These are phyloP conservation scores for Tuber microsphaerosporum DNA, from an alignment of 495 filamentous ascomycete species.

Conservation along the genomic window DNA sequence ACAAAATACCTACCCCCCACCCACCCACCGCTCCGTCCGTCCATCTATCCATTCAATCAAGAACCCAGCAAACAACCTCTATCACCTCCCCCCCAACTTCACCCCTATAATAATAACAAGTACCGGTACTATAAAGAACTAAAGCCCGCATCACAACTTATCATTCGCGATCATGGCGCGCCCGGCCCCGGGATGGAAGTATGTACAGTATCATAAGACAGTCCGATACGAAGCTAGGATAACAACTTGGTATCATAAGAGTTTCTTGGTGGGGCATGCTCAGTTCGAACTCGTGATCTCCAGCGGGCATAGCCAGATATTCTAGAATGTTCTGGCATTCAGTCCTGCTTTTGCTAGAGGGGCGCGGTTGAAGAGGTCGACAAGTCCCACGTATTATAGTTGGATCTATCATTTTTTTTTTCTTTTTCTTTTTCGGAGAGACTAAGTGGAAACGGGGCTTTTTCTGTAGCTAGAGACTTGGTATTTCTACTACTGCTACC, in stretches of 20 bases:
- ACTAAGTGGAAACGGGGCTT: neutral
- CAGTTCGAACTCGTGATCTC: no score
- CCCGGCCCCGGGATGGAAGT: no score
- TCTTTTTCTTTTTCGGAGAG: neutral
- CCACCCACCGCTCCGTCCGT: no score
- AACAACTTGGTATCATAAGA: neutral
- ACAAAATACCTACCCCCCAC: neutral
- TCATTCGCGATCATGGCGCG: neutral
- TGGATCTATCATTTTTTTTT: neutral
- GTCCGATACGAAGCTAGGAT: neutral
- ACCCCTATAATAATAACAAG: neutral
- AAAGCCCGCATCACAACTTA: neutral
- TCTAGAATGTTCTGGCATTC: neutral
- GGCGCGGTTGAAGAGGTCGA: neutral
- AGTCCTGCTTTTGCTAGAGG: neutral
- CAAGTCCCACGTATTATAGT: no score
- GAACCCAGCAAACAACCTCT: neutral
- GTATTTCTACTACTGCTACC: neutral
- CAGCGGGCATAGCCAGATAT: neutral
- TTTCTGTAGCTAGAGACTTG: neutral
- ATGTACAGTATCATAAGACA: no score
- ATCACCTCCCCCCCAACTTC: neutral
- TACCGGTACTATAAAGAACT: neutral
- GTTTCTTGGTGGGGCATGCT: no score
- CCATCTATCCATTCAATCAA: neutral